Conservation (phyloP, 345 rosid species). For the Citrus unshiu region DNA sequence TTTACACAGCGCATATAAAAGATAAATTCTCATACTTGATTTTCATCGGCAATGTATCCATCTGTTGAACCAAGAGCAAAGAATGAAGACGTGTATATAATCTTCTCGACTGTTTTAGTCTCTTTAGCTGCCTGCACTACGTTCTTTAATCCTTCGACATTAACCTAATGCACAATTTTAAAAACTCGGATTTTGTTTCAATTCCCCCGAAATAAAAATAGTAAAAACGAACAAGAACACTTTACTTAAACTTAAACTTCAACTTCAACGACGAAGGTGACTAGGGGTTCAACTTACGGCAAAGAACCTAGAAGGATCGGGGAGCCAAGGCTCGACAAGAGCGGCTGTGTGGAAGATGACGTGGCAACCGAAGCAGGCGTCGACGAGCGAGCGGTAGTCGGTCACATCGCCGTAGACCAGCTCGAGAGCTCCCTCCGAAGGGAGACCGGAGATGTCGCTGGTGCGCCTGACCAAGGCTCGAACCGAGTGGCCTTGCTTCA, state of each 20-base stretch:
- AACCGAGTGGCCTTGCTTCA: constrained; percentile 52
- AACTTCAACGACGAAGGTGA: not conserved
- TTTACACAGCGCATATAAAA: not conserved
- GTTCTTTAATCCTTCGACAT: constrained; percentile 81
- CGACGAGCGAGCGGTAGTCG: constrained; percentile 51
- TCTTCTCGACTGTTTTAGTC: constrained; percentile 50
- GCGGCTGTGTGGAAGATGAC: constrained; percentile 86
- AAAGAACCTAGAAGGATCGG: constrained; percentile 73
- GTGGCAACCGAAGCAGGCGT: constrained; percentile 67
- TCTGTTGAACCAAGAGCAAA: constrained; percentile 87
- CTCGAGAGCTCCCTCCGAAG: constrained; percentile 38
- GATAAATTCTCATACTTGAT: constrained; percentile 41
- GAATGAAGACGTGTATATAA: constrained; percentile 83
- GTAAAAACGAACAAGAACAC: not conserved
- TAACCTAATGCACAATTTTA: constrained; percentile 42
- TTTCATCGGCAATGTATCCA: constrained; percentile 75
- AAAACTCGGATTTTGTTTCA: not conserved
- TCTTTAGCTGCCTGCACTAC: constrained; percentile 59
- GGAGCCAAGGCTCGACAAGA: constrained; percentile 89
- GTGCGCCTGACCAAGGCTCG: constrained; percentile 85
- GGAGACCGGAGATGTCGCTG: constrained; percentile 66
- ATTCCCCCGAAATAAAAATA: not conserved
- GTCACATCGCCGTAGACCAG: constrained; percentile 83
- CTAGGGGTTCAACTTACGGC: constrained; percentile 33
- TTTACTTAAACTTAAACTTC: no score